These are phyloP conservation scores for Tephrocybe sp. DNA, from an alignment of 768 basidiomycete species.

Conservation along the genomic window DNA sequence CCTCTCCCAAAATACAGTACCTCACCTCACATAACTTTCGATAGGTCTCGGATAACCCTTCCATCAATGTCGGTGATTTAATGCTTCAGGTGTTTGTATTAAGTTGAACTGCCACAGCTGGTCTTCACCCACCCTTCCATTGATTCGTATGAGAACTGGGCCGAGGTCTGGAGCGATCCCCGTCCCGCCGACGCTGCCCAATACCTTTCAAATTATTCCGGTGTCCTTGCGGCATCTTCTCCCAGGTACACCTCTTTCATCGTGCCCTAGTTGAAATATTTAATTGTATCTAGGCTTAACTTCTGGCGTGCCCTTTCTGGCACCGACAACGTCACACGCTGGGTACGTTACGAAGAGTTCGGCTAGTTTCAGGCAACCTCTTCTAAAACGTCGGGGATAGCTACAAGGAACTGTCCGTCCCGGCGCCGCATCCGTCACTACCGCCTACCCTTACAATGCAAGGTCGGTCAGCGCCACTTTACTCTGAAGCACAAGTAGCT, in stretches of 20 bases:
- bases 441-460: constrained; percentile 50
- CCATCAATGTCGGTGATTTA: constrained; percentile 48
- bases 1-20: too few relatives aligned
- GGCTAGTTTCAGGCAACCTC: not conserved
- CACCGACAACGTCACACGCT: constrained; percentile 47
- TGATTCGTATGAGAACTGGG: constrained; percentile 70
- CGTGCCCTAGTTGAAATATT: not conserved
- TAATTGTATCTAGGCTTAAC: constrained; percentile 42
- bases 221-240: constrained; percentile 57
- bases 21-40: too few relatives aligned
- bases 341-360: constrained; percentile 29
- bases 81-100: not conserved
- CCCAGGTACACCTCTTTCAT: constrained; percentile 36
- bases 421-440: constrained; percentile 53
- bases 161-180: constrained; percentile 52
- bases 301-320: constrained; percentile 60
- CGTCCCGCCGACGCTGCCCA: constrained; percentile 55
- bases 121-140: constrained; percentile 65
- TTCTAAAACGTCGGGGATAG: constrained; percentile 24
- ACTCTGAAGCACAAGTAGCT: not conserved
- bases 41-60: constrained; percentile 60
- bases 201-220: constrained; percentile 50
- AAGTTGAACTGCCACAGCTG: constrained; percentile 31
- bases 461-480: constrained; percentile 21
- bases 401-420: constrained; percentile 65